Evolutionary conservation across 2,329 filamentous ascomycete species (phyloP).

Genomic region (Clonostachys byssicola): DNA sequence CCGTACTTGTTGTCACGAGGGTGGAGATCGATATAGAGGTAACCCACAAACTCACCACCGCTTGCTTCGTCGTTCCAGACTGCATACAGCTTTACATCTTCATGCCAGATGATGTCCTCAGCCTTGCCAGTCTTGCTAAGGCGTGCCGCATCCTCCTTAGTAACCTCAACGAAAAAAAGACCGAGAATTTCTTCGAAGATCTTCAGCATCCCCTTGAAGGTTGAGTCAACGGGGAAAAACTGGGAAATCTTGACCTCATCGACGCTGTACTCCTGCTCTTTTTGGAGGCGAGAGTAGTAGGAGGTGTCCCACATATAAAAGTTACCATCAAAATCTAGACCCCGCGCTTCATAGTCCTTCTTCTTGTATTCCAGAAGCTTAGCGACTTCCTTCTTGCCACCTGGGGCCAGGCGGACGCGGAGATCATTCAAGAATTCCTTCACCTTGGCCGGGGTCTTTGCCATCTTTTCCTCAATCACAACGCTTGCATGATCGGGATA

Average conservation of each 20-base stretch:
- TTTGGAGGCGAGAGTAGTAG: conserved; percentile 76
- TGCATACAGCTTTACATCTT: conserved; percentile 77
- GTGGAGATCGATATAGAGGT: conserved; percentile 78
- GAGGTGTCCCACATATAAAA: conserved; percentile 83
- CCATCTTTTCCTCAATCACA: conserved; percentile 81
- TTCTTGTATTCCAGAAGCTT: conserved; percentile 74
- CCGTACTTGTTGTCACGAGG: conserved; percentile 80
- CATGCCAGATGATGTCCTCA: conserved; percentile 74
- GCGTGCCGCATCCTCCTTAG: conserved; percentile 57
- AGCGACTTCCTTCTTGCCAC: conserved; percentile 65
- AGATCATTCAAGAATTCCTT: conserved; percentile 70
- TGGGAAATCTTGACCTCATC: conserved; percentile 78
- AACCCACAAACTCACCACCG: conserved; percentile 71
- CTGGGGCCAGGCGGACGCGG: conserved; percentile 60
- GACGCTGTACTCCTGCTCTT: conserved; percentile 75
- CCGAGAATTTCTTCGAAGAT: conserved; percentile 84
- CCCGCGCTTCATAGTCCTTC: conserved; percentile 57
- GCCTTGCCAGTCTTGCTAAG: conserved; percentile 65
- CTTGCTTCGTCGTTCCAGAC: conserved; percentile 76
- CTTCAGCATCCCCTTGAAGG: conserved; percentile 72
- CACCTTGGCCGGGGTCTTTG: conserved; percentile 69
- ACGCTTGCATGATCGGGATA: conserved; percentile 75
- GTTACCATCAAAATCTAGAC: conserved; percentile 56
- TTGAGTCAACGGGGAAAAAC: conserved; percentile 75
- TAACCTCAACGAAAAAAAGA: conserved; percentile 71